Base-by-base conservation (phyloP, 345 rosid genomes). In the Dipteronia sinensis region DNA sequence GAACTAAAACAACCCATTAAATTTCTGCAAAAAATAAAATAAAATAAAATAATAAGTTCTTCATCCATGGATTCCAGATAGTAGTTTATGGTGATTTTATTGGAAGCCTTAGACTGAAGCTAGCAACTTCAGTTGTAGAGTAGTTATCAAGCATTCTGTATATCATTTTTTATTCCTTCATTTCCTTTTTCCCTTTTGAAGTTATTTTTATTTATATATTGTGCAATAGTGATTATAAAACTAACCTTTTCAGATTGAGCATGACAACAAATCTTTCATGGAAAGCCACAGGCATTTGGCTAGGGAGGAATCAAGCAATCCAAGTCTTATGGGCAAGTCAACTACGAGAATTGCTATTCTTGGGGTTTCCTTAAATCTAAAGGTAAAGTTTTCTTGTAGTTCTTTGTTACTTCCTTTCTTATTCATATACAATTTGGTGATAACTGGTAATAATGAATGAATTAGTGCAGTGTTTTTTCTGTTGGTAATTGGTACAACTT, bases 331-430 rank as follows among this genome's bases (percentile, higher is more conserved):
- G 85, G 88, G 89, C 72, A 91, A 84, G 73, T 89, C 89, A 62
- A 81, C 86, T 77, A 87, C 94, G 78, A 92, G 90, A 85, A 76
- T 96, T 82, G 98, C 99, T 79, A 77, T 96, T 82, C 90, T 96
- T 77, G 97, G 95, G 64, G 83, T 94, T 77, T 77, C 83, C 73
- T 80, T 86, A 71, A 63, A 79, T 80, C 79, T 80, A 65, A 64
- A 85, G 87, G 99, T 95, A 84, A 78, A 61, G 17, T 59, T 65
- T 55, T 77, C 65, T 77, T 40, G 55, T 67, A 6, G 55, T 44
- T 61, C 47, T 75, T 70, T 49, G 9, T 40, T 63, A 6, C 9
- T 65, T 23, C 13, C 49, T 79, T 65, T 84, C 71, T 53, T 62
- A 9, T 38, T 40, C 20, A 56, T 34, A 23, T 27, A n/a, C 63